Percentiles rank a stretch among this genome's conserved stretches.
Conservation (phyloP, 208 protist genomes). For the Leishmania turanica region DNA sequence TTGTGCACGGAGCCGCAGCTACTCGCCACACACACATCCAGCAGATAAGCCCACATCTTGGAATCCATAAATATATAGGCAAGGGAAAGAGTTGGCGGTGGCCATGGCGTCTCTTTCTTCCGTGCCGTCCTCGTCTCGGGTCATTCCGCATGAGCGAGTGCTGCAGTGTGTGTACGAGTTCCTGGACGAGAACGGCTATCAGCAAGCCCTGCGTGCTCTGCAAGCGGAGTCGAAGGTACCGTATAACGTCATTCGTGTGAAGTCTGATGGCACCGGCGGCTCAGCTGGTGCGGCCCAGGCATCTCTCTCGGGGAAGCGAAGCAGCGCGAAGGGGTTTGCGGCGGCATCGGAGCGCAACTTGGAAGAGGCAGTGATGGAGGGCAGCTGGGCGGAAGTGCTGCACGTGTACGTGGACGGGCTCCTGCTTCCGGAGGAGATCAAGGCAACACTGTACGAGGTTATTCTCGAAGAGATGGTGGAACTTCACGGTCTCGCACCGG, state of each 20-base stretch:
- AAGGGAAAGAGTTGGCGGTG: background rate
- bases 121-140: constrained; percentile 19
- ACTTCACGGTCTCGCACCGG: constrained; percentile 60
- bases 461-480: constrained; percentile 84
- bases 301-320: constrained; percentile 1
- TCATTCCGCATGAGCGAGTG: constrained; percentile 66
- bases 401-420: constrained; percentile 62
- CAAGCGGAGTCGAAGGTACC: constrained; percentile 81
- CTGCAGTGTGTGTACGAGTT: constrained; percentile 76
- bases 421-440: constrained; percentile 69
- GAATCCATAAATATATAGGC: background rate
- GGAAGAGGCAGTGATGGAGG: constrained; percentile 60
- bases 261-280: background rate
- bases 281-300: background rate
- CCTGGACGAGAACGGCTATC: constrained; percentile 66
- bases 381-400: constrained; percentile 77
- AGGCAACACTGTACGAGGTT: constrained; percentile 70
- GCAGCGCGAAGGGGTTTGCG: constrained; percentile 2
- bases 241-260: constrained; percentile 74
- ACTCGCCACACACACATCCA: background rate
- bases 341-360: constrained; percentile 37
- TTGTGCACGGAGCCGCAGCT: background rate
- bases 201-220: constrained; percentile 59
- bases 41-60: background rate
- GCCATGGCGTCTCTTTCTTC: background rate